A percentile compares a stretch with the other conserved stretches of the same genome.
Evolutionary conservation across 495 filamentous ascomycete genomes (phyloP).

Genomic region (Aspergillus biplanus): DNA sequence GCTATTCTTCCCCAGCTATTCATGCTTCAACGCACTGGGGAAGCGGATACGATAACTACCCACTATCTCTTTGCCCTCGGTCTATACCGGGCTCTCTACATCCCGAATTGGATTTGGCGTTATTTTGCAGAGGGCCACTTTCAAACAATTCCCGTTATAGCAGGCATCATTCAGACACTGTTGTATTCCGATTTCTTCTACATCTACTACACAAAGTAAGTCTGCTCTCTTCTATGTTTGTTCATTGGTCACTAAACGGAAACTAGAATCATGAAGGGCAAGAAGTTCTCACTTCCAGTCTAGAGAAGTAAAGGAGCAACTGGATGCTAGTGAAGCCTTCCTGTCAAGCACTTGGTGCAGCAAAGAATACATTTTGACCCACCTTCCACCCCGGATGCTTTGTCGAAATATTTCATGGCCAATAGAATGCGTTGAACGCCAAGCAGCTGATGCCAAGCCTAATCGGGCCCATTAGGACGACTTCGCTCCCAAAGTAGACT

Average conservation of each 20-base stretch:
- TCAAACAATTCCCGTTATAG: slow-evolving; percentile 81
- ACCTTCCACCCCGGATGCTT: not conserved
- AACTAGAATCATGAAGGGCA: slow-evolving; percentile 74
- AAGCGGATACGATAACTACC: slow-evolving; percentile 96
- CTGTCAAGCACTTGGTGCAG: not conserved
- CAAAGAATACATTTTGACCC: not conserved
- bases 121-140: slow-evolving; percentile 76
- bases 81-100: slow-evolving; percentile 88
- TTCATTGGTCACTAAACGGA: slow-evolving; percentile 27
- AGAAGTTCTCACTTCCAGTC: slow-evolving; percentile 86
- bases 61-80: slow-evolving; percentile 98
- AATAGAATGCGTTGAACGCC: too few relatives aligned
- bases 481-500: not conserved
- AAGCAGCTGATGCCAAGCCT: too few relatives aligned
- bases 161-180: slow-evolving; percentile 89
- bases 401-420: not conserved
- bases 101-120: slow-evolving; percentile 96
- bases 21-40: slow-evolving; percentile 95
- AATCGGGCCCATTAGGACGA: too few relatives aligned
- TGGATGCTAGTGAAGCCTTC: not conserved
- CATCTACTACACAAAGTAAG: slow-evolving; percentile 95
- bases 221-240: not conserved
- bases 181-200: slow-evolving; percentile 99
- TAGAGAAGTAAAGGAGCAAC: slow-evolving; percentile 38
- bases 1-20: slow-evolving; percentile 97